These are phyloP conservation scores for Scutellaria minor DNA, from an alignment of 257 asterid genomes.

Conservation along the genomic window DNA sequence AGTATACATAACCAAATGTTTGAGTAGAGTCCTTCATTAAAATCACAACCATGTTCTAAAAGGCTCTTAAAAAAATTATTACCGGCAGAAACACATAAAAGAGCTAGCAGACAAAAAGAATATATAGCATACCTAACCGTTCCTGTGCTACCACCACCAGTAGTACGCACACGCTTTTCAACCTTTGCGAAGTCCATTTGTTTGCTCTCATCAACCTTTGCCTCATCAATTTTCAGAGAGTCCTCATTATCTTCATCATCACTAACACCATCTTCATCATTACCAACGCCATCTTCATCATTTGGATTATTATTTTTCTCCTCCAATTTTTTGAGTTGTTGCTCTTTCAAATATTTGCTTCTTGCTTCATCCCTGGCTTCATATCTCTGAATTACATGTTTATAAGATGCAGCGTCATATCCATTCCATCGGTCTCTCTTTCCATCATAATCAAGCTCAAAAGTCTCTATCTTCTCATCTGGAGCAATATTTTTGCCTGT, in stretches of 20 bases:
- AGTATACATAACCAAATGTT: background rate
- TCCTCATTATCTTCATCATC: constrained; percentile 90
- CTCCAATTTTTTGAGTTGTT: constrained; percentile 86
- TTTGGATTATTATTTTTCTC: constrained; percentile 72
- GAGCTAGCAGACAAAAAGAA: constrained; percentile 11
- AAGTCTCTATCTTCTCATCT: constrained; percentile 88
- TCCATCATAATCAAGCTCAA: constrained; percentile 96
- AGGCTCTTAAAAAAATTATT: background rate
- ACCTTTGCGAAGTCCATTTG: constrained; percentile 99
- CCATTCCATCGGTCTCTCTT: constrained; percentile 98
- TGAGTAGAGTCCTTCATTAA: background rate
- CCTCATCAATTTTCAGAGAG: constrained; percentile 77
- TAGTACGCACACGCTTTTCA: constrained; percentile 98
- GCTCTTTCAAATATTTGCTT: constrained; percentile 79
- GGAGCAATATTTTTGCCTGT: constrained; percentile 70
- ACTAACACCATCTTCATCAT: constrained; percentile 66
- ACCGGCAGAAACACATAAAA: background rate
- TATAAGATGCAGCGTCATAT: constrained; percentile 83
- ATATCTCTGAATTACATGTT: constrained; percentile 70
- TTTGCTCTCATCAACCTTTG: constrained; percentile 97
- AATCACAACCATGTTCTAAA: background rate
- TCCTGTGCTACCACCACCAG: constrained; percentile 99
- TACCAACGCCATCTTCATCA: constrained; percentile 52
- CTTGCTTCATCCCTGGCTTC: constrained; percentile 99
- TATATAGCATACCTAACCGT: constrained; percentile 74